Percentiles rank a stretch among this genome's conserved stretches.
phyloP scores from a whole-genome alignment of 2,329 filamentous ascomycete genomes.

The Aspergillus pseudoterreus region DNA sequence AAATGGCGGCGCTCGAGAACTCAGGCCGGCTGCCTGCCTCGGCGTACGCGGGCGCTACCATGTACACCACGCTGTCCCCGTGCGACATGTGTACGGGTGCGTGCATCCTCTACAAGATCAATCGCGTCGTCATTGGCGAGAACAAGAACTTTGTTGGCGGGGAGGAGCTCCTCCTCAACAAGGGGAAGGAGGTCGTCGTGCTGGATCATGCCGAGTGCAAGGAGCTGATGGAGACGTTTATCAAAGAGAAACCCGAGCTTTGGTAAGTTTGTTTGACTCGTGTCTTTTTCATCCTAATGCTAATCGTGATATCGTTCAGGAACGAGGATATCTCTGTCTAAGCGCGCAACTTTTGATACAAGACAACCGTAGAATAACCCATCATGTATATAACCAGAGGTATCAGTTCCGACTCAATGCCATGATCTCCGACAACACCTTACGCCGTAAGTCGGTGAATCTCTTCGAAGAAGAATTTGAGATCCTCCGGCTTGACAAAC shows the following conservation, averaged over 20 bases:
- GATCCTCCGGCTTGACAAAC: constrained; percentile 85
- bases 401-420: not conserved
- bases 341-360: constrained; percentile 4
- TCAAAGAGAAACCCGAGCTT: constrained; percentile 66
- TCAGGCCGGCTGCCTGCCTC: constrained; percentile 68
- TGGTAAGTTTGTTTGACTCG: constrained; percentile 51
- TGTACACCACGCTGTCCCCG: constrained; percentile 77
- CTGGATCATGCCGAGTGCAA: constrained; percentile 63
- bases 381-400: constrained; percentile 6
- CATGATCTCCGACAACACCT: not conserved
- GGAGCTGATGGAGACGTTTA: constrained; percentile 68
- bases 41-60: constrained; percentile 68
- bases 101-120: constrained; percentile 71
- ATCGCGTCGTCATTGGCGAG: constrained; percentile 72
- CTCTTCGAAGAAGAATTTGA: constrained; percentile 92
- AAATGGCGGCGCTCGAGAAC: constrained; percentile 72
- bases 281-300: constrained; percentile 3
- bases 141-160: constrained; percentile 72
- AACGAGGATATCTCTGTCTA: constrained; percentile 58
- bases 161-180: constrained; percentile 64
- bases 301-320: constrained; percentile 33
- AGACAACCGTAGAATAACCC: too few species aligned
- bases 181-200: constrained; percentile 71
- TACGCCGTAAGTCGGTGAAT: constrained; percentile 60
- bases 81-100: constrained; percentile 82